Percentiles rank a stretch among this genome's conserved stretches.
These are phyloP conservation scores for Apiospora aurea DNA, from an alignment of 2,329 filamentous ascomycete genomes.

Conservation along the genomic window DNA sequence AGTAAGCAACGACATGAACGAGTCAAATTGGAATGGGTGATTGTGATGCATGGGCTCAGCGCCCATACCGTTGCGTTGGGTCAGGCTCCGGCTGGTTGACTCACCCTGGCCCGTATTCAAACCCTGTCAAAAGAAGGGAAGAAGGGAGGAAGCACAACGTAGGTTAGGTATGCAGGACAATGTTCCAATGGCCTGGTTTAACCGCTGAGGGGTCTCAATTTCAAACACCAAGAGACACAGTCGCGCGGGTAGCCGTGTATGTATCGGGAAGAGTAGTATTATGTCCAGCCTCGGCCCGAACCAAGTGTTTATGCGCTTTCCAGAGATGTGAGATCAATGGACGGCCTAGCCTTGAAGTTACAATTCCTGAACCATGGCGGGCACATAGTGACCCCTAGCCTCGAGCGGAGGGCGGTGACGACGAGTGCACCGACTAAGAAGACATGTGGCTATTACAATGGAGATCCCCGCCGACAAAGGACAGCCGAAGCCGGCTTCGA, in stretches of 20 bases:
- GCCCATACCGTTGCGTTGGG: not conserved
- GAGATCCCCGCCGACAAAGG: slow-evolving; percentile 39
- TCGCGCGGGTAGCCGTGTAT: not conserved
- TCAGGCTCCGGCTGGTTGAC: not conserved
- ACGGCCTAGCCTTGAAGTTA: not conserved
- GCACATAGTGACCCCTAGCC: not conserved
- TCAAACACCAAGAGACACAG: not conserved
- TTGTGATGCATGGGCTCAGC: not conserved
- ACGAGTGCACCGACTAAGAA: not conserved
- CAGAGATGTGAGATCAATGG: not conserved
- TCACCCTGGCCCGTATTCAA: not conserved
- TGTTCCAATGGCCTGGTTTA: not conserved
- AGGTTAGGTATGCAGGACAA: not conserved
- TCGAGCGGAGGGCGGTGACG: not conserved
- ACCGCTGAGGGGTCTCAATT: not conserved
- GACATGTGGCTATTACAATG: slow-evolving; percentile 42
- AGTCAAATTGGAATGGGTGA: not conserved
- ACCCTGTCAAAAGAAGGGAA: not conserved
- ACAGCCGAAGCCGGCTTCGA: slow-evolving; percentile 45
- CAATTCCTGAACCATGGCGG: not conserved
- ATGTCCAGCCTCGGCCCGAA: not conserved
- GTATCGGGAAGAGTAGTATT: not conserved
- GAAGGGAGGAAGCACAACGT: not conserved
- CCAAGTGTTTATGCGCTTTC: not conserved
- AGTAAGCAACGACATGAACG: not conserved